Evolutionary conservation across 495 filamentous ascomycete species (phyloP).

Genomic region (Penicillium ochrochloron): DNA sequence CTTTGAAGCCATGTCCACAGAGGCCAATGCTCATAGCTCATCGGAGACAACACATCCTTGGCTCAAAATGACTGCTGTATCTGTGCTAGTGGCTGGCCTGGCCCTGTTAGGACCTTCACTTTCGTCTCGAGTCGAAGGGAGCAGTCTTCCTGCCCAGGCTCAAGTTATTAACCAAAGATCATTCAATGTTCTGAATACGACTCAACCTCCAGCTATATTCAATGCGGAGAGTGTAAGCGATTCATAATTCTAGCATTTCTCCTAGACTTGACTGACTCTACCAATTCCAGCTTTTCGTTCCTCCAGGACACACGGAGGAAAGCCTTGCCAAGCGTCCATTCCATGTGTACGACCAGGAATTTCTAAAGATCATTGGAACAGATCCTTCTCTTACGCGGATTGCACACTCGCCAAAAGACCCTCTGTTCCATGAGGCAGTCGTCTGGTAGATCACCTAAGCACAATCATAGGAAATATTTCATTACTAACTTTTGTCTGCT

Average conservation of each 20-base stretch:
- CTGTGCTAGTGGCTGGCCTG: neutral
- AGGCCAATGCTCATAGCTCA: neutral
- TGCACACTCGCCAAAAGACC: slow-evolving; percentile 35
- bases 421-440: slow-evolving; percentile 56
- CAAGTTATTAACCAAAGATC: slow-evolving; percentile 24
- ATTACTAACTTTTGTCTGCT: neutral
- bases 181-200: slow-evolving; percentile 29
- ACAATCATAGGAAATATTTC: neutral
- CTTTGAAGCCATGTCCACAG: neutral
- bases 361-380: slow-evolving; percentile 26
- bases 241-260: neutral
- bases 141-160: slow-evolving; percentile 24
- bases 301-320: slow-evolving; percentile 26
- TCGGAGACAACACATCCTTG: neutral
- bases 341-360: slow-evolving; percentile 31
- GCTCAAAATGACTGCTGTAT: neutral
- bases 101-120: neutral
- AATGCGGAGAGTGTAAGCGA: slow-evolving; percentile 26
- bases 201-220: slow-evolving; percentile 22
- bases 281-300: slow-evolving; percentile 22
- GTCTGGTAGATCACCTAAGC: slow-evolving; percentile 45
- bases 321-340: slow-evolving; percentile 36
- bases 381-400: slow-evolving; percentile 28
- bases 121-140: neutral
- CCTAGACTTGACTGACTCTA: neutral